Percentiles rank a stretch among this genome's conserved stretches.
Conservation (phyloP, 2,329 filamentous ascomycete genomes). For the Zasmidium citrigriseum region DNA sequence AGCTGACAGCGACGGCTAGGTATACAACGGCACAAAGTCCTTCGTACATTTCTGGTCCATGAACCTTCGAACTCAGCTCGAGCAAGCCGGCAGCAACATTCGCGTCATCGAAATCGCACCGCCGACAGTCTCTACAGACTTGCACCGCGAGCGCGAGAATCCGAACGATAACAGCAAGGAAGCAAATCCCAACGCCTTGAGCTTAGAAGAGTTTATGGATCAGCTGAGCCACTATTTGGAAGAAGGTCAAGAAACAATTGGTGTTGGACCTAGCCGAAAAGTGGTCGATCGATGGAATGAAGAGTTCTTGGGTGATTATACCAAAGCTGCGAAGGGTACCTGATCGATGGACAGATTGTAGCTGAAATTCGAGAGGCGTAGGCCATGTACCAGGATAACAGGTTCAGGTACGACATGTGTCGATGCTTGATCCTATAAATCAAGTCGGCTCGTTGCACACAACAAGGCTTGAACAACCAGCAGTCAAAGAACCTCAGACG, state of each 20-base stretch:
- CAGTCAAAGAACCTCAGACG: too few relatives aligned
- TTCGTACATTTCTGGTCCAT: constrained; percentile 60
- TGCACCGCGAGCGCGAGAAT: constrained; percentile 58
- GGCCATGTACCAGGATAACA: too few relatives aligned
- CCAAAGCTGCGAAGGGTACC: constrained; percentile 24
- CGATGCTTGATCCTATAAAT: too few relatives aligned
- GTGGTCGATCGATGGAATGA: constrained; percentile 50
- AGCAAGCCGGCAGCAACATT: constrained; percentile 41
- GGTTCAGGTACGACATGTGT: too few relatives aligned
- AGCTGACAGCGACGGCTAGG: not conserved
- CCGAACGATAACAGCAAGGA: constrained; percentile 62
- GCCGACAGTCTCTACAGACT: constrained; percentile 55
- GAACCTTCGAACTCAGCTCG: constrained; percentile 55
- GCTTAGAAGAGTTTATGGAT: constrained; percentile 57
- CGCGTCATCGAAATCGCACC: constrained; percentile 59
- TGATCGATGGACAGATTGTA: too few relatives aligned
- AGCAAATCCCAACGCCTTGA: constrained; percentile 51
- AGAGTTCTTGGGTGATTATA: constrained; percentile 29
- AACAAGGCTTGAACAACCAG: too few relatives aligned
- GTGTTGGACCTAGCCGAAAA: constrained; percentile 45
- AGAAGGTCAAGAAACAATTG: constrained; percentile 51
- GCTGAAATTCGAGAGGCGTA: too few relatives aligned
- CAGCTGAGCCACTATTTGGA: constrained; percentile 49
- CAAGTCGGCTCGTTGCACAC: too few relatives aligned
- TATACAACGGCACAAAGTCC: constrained; percentile 62